Conservation (phyloP, 202 grass and related monocot genomes). For the Zizania palustris region DNA sequence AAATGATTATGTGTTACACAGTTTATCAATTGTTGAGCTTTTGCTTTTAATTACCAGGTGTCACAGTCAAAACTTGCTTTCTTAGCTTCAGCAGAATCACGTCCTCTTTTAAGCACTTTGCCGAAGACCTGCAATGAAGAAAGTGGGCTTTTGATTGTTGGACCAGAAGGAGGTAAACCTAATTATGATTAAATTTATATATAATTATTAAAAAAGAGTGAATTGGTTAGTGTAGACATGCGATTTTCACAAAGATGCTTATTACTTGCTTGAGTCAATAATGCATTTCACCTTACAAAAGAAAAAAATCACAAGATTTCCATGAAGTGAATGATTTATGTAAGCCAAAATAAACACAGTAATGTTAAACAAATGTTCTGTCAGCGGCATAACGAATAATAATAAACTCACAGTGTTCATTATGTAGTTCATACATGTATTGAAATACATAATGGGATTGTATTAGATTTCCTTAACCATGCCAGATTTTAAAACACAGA, state of each 20-base stretch:
- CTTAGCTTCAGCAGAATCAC: constrained; percentile 85
- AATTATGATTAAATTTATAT: constrained; percentile 1
- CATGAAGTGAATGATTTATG: background rate
- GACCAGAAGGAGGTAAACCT: constrained; percentile 84
- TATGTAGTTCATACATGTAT: background rate
- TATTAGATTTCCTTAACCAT: background rate
- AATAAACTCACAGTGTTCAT: background rate
- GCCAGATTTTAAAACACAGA: background rate
- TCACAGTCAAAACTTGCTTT: constrained; percentile 70
- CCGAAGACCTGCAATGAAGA: constrained; percentile 50
- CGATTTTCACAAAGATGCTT: background rate
- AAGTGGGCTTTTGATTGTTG: constrained; percentile 78
- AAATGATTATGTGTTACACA: background rate
- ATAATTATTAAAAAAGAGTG: too few relatives aligned
- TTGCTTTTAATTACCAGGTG: constrained; percentile 44
- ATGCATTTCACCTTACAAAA: too few relatives aligned
- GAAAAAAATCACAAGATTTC: background rate
- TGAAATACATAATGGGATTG: background rate
- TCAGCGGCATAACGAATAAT: background rate
- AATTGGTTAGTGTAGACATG: too few relatives aligned
- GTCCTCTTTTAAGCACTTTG: constrained; percentile 68
- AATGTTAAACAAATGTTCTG: background rate
- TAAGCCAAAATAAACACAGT: background rate
- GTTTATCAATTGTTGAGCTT: background rate
- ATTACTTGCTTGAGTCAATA: constrained; percentile 14